Base-by-base conservation (phyloP, 352 stramenopile species). In the Elongisporangium anandrum region DNA sequence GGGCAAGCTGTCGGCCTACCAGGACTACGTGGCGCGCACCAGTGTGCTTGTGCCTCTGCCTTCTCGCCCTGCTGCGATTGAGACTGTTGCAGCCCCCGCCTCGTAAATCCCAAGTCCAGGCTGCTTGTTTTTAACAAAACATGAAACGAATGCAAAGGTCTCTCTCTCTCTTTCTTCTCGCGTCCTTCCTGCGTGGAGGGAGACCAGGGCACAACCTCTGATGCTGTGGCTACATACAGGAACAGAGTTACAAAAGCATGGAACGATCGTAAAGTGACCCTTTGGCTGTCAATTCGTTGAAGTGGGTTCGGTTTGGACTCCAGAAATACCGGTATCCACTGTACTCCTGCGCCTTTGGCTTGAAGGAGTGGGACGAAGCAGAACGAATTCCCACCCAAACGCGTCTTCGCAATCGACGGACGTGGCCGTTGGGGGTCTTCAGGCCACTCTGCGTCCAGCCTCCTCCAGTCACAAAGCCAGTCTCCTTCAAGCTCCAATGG, bases 1-100 rank as follows among this genome's bases (percentile, higher is more conserved):
- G 77, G 82, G 85, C 20, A 61, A 69, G 39, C 52, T 76, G 17
- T 61, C 72, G 50, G 67, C 64, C 45, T 95, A 95, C 70, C 68
- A 87, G 57, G 66, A 77, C 49, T 95, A 94, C 76, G 90, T 90
- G 69, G 67, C 62, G 45, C 69, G 64, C 52, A 92, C 79, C 23
- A 90, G 75, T 59, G 26, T 88, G 47, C 57, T 95, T 8, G 48
- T 93, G 53, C 70, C 64, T 20, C 39, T 70, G 59, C 64, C 64
- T 8, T 41, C 29, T 41, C 29, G 29, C 29, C 29, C 29, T 8
- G 29, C 29, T 41, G 29, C 29, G 5, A 13, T 15, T 41, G 29
- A 41, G 29, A 41, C 29, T 9, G 29, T 41, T 8, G 29, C 29
- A 2, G 29, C 29, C 29, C 29, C 29, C 1, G 29, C 29, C 1